A percentile compares a stretch with the other conserved stretches of the same genome.
phyloP scores from a whole-genome alignment of 257 asterid genomes.

The Nicotiana undulata region DNA sequence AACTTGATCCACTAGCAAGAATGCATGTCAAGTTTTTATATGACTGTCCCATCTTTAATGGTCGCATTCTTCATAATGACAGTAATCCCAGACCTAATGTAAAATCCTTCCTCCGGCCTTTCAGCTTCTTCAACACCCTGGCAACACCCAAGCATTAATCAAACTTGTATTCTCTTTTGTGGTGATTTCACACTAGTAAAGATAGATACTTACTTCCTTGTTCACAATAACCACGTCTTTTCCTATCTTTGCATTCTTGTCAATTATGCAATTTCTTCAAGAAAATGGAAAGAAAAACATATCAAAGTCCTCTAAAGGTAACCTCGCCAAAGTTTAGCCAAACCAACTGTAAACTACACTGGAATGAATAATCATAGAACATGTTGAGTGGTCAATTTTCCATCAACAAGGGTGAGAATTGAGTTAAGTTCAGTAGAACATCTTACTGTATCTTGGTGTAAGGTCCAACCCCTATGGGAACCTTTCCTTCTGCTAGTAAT shows the following conservation, averaged over 20 bases:
- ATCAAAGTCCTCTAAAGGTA: background rate
- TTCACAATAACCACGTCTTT: conserved; percentile 73
- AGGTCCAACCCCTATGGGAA: conserved; percentile 81
- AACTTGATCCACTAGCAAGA: background rate
- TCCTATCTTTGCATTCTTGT: conserved; percentile 94
- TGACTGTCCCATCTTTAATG: conserved; percentile 62
- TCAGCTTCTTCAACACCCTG: conserved; percentile 86
- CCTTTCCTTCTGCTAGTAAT: conserved; percentile 65
- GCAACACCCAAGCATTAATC: background rate
- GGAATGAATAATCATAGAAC: background rate
- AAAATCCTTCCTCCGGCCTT: conserved; percentile 66
- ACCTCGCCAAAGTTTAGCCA: background rate
- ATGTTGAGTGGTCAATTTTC: background rate
- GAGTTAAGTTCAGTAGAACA: background rate
- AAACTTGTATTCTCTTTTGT: background rate
- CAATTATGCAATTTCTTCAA: conserved; percentile 80
- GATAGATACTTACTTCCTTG: conserved; percentile 60
- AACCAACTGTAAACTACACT: background rate
- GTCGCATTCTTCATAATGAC: conserved; percentile 77
- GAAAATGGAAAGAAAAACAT: conserved; percentile 8
- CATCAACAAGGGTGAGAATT: background rate
- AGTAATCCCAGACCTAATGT: conserved; percentile 81
- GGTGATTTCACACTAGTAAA: background rate
- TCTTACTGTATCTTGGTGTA: conserved; percentile 75
- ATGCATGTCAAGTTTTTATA: conserved; percentile 41